Percentiles rank a stretch among this genome's conserved stretches.
Evolutionary conservation across 768 basidiomycete species (phyloP).

Genomic region (Mycena filopes): DNA sequence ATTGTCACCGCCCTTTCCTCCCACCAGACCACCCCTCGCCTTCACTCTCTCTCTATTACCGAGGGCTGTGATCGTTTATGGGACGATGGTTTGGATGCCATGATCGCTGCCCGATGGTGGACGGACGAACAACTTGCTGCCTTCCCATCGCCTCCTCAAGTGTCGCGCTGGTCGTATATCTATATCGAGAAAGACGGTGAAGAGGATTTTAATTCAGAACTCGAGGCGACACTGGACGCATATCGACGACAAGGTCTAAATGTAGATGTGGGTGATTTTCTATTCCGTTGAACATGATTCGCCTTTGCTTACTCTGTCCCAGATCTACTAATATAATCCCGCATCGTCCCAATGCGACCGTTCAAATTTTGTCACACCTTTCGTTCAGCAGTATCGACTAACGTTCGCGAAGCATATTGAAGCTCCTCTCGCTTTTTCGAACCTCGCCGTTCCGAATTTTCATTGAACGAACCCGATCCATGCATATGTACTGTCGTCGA

Average conservation of each 20-base stretch:
- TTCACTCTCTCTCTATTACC: neutral
- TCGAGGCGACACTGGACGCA: neutral
- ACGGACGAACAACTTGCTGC: neutral
- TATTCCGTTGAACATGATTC: no score
- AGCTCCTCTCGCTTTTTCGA: no score
- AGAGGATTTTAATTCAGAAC: neutral
- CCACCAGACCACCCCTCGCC: neutral
- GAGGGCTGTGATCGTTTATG: neutral
- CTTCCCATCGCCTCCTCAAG: neutral
- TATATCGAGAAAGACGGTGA: neutral
- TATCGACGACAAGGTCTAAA: constrained; percentile 18
- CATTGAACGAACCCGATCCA: no score
- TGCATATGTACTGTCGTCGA: no score
- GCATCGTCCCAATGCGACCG: no score
- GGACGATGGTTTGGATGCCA: neutral
- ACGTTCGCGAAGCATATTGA: no score
- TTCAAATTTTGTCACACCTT: no score
- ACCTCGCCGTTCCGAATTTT: no score
- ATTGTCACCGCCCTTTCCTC: constrained; percentile 3
- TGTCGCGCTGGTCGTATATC: neutral
- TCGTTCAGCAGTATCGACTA: no score
- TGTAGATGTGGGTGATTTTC: neutral
- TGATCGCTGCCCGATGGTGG: neutral
- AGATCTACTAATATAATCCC: no score
- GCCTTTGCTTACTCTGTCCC: no score